Conservation (phyloP, 306 rosid genomes). For the Cucumis cinereus region DNA sequence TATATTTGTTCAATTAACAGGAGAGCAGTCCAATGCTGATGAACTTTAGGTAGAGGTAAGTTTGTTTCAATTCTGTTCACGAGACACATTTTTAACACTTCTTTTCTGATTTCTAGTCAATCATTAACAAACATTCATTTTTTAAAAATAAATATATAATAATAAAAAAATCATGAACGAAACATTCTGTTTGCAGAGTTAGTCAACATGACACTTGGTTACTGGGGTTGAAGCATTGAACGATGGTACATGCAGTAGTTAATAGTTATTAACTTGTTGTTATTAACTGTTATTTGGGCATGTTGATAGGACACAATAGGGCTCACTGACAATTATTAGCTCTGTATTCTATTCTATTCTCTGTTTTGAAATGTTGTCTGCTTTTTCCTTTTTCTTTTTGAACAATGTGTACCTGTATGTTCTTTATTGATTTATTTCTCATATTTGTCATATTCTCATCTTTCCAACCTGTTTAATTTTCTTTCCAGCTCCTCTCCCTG, state of each 20-base stretch:
- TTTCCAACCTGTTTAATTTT: neutral
- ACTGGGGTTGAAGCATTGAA: neutral
- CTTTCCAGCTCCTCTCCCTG: neutral
- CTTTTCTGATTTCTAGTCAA: neutral
- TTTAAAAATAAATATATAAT: too few relatives aligned
- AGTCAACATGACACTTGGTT: neutral
- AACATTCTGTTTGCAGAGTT: neutral
- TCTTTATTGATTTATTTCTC: neutral
- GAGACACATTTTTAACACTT: neutral
- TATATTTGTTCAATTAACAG: constrained; percentile 10
- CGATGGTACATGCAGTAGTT: neutral
- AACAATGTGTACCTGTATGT: neutral
- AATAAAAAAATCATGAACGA: too few relatives aligned
- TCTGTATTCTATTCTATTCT: neutral
- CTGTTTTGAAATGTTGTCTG: neutral
- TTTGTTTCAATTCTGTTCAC: neutral
- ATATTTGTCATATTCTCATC: neutral
- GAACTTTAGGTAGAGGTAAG: constrained; percentile 16
- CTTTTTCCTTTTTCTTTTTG: too few relatives aligned
- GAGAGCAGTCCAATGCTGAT: constrained; percentile 18
- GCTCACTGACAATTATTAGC: neutral
- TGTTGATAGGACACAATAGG: neutral
- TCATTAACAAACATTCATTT: too few relatives aligned
- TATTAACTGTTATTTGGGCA: neutral
- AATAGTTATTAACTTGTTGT: neutral